Conservation (phyloP, 352 stramenopile species). For the Phytophthora tentaculata region DNA sequence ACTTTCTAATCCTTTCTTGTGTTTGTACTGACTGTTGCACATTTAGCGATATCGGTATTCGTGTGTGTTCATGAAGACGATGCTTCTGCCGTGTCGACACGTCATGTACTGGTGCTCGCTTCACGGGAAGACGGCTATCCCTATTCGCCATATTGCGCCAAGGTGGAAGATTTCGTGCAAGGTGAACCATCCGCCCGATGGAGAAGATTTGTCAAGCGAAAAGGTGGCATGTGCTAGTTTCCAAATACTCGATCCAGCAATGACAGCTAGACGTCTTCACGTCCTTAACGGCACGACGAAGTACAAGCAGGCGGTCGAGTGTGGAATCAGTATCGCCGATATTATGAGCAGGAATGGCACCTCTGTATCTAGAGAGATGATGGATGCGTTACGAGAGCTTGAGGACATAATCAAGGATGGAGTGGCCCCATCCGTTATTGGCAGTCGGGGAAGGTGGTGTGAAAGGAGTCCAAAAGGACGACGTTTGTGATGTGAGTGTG, state of each 20-base stretch:
- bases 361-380: constrained; percentile 5
- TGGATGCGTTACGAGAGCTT: constrained; percentile 10
- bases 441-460: too few species aligned
- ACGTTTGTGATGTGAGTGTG: too few species aligned
- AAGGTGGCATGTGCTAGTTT: constrained; percentile 6
- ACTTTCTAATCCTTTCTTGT: too few species aligned
- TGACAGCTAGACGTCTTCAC: constrained; percentile 3
- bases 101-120: constrained; percentile 25
- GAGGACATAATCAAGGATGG: constrained; percentile 18
- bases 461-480: too few species aligned
- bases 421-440: constrained; percentile 7
- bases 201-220: constrained; percentile 1
- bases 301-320: constrained; percentile 6
- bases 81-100: constrained; percentile 13
- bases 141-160: constrained; percentile 7
- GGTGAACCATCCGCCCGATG: constrained; percentile 4
- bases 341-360: constrained; percentile 15
- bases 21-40: too few species aligned
- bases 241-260: constrained; percentile 5
- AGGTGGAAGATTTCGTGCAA: constrained; percentile 6
- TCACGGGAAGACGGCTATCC: neutral
- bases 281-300: constrained; percentile 11
- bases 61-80: constrained; percentile 16
- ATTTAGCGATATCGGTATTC: constrained; percentile 9
- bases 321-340: constrained; percentile 14